Conservation (phyloP, 345 rosid species). For the Rhodamnia argentea region DNA sequence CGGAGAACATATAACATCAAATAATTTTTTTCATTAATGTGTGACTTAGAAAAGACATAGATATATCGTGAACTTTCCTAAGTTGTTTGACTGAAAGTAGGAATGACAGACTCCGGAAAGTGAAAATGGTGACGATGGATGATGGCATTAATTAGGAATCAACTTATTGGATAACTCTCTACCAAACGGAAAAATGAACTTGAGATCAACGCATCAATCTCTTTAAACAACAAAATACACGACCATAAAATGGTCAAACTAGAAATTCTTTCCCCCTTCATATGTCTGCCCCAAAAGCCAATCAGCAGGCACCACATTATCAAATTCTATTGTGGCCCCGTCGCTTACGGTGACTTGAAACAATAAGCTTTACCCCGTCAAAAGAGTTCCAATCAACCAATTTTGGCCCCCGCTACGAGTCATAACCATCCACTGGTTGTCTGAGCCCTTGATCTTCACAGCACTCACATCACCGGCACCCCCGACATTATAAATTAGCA, state of each 20-base stretch:
- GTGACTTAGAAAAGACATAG: neutral
- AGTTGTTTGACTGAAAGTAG: neutral
- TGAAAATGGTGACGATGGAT: neutral
- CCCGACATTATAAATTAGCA: neutral
- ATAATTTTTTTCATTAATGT: neutral
- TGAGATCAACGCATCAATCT: neutral
- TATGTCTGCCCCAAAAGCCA: neutral
- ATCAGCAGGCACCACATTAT: neutral
- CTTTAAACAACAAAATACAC: neutral
- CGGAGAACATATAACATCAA: neutral
- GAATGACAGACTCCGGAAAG: neutral
- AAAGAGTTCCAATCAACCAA: neutral
- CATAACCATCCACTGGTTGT: neutral
- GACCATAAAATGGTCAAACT: neutral
- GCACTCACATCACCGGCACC: neutral
- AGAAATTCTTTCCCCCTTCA: neutral
- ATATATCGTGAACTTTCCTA: neutral
- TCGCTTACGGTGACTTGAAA: neutral
- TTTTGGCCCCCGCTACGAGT: neutral
- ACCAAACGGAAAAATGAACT: neutral
- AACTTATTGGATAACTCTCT: neutral
- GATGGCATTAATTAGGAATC: neutral
- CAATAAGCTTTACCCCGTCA: neutral
- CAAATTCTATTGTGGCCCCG: neutral
- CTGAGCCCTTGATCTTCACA: neutral